Percentiles rank a stretch among this genome's conserved stretches.
Evolutionary conservation across 1,284 basidiomycete species (phyloP).

Genomic region (Sporisorium sorghi): DNA sequence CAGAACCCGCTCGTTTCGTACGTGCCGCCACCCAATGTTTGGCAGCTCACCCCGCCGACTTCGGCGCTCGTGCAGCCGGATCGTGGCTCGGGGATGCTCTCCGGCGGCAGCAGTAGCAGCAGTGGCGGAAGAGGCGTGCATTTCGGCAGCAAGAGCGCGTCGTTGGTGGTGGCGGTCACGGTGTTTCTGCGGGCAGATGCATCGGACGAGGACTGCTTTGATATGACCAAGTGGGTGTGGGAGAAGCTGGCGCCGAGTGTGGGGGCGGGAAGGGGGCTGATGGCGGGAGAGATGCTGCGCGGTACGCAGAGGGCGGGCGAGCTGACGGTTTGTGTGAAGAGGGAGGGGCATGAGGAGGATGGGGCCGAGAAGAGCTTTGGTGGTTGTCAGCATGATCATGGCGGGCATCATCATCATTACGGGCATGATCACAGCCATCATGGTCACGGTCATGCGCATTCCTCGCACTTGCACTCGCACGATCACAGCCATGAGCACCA

Average conservation of each 20-base stretch:
- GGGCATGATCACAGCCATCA: slow-evolving; percentile 30
- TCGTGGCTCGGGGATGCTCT: slow-evolving; percentile 42
- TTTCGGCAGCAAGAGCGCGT: slow-evolving; percentile 55
- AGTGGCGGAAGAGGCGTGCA: slow-evolving; percentile 30
- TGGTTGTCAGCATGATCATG: slow-evolving; percentile 32
- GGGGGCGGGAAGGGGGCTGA: slow-evolving; percentile 53
- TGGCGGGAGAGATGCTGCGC: slow-evolving; percentile 60
- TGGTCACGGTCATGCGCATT: slow-evolving; percentile 5
- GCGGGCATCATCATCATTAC: slow-evolving; percentile 10
- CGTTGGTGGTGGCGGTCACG: slow-evolving; percentile 60
- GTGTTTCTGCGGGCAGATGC: slow-evolving; percentile 55
- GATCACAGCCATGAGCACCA: slow-evolving; percentile 14
- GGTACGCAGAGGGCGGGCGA: slow-evolving; percentile 63
- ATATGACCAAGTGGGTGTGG: slow-evolving; percentile 65
- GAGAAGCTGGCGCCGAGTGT: slow-evolving; percentile 59
- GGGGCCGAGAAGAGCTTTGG: slow-evolving; percentile 23
- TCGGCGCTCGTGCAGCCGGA: slow-evolving; percentile 44
- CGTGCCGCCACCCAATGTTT: slow-evolving; percentile 57
- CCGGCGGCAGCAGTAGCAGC: slow-evolving; percentile 11
- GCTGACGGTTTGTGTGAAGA: slow-evolving; percentile 57
- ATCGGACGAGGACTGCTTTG: slow-evolving; percentile 54
- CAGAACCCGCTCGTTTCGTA: slow-evolving; percentile 59
- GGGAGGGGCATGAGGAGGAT: slow-evolving; percentile 55
- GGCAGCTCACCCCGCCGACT: slow-evolving; percentile 67
- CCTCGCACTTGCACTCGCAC: slow-evolving; percentile 13